These are phyloP conservation scores for Protomyces arabidopsidicola DNA, from an alignment of 1,139 yeast genomes.

Conservation along the genomic window DNA sequence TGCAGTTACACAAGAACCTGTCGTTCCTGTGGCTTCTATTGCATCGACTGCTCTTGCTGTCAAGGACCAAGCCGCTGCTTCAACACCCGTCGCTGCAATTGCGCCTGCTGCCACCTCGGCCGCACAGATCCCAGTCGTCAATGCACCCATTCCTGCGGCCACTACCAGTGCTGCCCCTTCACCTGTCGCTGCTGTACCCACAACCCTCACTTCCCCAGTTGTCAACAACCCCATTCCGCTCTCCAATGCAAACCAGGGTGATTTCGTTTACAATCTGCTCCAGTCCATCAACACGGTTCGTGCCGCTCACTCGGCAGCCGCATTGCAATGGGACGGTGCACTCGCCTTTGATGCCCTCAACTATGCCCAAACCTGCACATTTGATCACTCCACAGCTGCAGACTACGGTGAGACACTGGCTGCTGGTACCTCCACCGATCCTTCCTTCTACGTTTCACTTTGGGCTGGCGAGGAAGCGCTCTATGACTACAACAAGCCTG, in stretches of 20 bases:
- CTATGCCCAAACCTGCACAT: conserved; percentile 11
- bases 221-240: not conserved
- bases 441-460: conserved; percentile 58
- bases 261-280: conserved; percentile 12
- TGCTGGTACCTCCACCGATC: conserved; percentile 43
- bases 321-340: conserved; percentile 10
- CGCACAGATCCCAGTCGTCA: not conserved
- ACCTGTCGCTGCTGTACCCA: not conserved
- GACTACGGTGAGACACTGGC: conserved; percentile 21
- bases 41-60: not conserved
- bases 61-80: not conserved
- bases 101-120: not conserved
- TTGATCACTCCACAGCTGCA: conserved; percentile 9
- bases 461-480: conserved; percentile 65
- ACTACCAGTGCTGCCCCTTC: conserved; percentile 8
- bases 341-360: conserved; percentile 8
- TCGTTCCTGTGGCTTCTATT: not conserved
- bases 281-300: conserved; percentile 5
- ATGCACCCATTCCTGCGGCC: not conserved
- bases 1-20: not conserved
- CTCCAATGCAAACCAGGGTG: conserved; percentile 1
- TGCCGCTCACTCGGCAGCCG: conserved; percentile 12
- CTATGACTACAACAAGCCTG: conserved; percentile 49
- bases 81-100: not conserved
- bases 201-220: not conserved